These are phyloP conservation scores for Epichloe bromicola DNA, from an alignment of 2,329 filamentous ascomycete genomes.

Conservation along the genomic window DNA sequence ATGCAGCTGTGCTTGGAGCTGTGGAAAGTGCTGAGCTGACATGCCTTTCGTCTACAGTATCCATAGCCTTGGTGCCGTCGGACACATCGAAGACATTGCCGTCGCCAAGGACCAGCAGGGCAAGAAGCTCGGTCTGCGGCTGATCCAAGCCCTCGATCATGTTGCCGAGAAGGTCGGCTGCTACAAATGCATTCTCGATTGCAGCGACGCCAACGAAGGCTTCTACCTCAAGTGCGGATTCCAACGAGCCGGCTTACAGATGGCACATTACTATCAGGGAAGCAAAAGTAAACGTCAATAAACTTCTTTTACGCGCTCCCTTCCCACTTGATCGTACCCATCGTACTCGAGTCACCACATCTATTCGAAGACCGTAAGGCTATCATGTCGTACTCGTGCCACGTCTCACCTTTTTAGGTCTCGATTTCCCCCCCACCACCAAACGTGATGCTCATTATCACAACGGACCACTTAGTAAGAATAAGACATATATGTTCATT, in stretches of 20 bases:
- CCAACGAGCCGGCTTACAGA: conserved; percentile 80
- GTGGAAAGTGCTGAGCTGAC: neutral
- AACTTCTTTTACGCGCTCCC: neutral
- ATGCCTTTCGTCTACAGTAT: conserved; percentile 39
- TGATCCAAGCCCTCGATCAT: conserved; percentile 87
- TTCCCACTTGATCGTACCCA: no score
- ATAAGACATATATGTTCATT: no score
- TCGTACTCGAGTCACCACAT: no score
- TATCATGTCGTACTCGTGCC: no score
- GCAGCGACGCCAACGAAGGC: conserved; percentile 88
- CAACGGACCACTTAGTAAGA: no score
- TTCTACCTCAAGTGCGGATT: conserved; percentile 99
- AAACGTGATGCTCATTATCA: no score
- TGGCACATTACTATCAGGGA: conserved; percentile 84
- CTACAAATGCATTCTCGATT: conserved; percentile 96
- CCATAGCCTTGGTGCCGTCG: conserved; percentile 68
- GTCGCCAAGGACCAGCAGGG: conserved; percentile 92
- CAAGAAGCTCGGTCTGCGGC: conserved; percentile 84
- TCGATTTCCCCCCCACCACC: no score
- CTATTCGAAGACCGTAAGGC: no score
- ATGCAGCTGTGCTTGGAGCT: neutral
- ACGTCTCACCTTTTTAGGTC: no score
- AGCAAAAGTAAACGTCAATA: conserved; percentile 32
- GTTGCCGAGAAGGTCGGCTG: conserved; percentile 82
- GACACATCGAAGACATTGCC: conserved; percentile 96